Evolutionary conservation across 257 asterid species (phyloP).

Genomic region (Fraxinus anomala): DNA sequence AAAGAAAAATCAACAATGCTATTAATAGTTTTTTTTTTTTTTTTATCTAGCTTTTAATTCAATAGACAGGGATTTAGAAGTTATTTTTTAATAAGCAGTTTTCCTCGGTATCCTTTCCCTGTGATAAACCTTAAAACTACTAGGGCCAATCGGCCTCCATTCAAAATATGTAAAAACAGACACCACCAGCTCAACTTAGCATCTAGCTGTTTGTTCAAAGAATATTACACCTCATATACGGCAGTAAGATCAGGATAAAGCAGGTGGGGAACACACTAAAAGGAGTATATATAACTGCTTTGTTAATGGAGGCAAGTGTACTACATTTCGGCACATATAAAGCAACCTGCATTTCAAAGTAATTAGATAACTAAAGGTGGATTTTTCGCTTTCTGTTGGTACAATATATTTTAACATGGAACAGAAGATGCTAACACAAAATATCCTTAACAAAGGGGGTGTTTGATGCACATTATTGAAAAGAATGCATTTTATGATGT

Average conservation of each 20-base stretch:
- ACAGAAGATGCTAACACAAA: not conserved
- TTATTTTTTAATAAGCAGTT: not conserved
- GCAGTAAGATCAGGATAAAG: not conserved
- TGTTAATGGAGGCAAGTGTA: not conserved
- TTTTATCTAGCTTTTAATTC: not conserved
- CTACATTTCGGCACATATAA: not conserved
- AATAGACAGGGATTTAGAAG: not conserved
- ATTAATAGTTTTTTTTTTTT: not conserved
- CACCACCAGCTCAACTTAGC: not conserved
- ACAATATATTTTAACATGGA: not conserved
- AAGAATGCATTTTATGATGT: too few species aligned
- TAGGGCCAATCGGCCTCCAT: not conserved
- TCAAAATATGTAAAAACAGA: not conserved
- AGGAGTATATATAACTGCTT: not conserved
- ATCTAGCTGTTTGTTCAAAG: not conserved
- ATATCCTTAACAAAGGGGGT: not conserved
- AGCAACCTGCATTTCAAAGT: not conserved
- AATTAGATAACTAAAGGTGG: not conserved
- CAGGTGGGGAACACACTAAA: not conserved
- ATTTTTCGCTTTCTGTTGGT: not conserved
- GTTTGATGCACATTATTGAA: too few species aligned
- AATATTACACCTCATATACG: not conserved
- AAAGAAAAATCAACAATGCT: not conserved
- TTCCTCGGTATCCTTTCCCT: not conserved
- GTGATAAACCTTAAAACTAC: not conserved